Evolutionary conservation across 148 eudicot genomes (phyloP), one percentile per base, ranked within the genome.

Genomic region (Silene uniflora): DNA sequence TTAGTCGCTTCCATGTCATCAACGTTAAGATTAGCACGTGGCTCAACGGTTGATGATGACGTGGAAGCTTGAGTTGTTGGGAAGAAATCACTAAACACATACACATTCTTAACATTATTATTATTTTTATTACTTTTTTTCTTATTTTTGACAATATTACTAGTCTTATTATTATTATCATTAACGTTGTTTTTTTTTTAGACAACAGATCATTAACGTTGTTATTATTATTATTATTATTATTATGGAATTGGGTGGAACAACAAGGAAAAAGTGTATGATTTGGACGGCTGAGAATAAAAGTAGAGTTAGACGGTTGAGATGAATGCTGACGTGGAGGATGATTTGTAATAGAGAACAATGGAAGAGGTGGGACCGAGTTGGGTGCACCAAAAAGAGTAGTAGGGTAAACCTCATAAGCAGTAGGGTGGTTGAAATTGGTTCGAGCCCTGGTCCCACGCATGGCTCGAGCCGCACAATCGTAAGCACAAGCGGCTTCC

Each of bases 401-500:
- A 21, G 71, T 24, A 6, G 58, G 76, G 55, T 42, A 23, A 24
- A 25, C 42, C 1, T 19, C 68, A 63, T 63, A n/a, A 16, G 35
- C n/a, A 5, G 64, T 16, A 46, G 78, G 65, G 71, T 77, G 67
- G 2, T 72, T 9, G 55, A 92, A 92, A 59, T 92, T 92, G 27
- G 94, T 90, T 9, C 94, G 76, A 2, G 94, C 94, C 71, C 87
- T 88, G 22, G 49, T 29, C 3, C 97, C 97, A 0, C 92, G 89
- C 93, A 91, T 88, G 71, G 93, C 85, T 0, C 93, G 88, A 1
- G 97, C 97, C 27, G 97, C 97, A 27, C 77, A 81, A 81, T 91
- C 97, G 63, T 91, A 91, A 3, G 93, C 97, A 11, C 88, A 87
- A 0, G 97, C 97, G 0, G 97, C 97, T 58, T 91, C 96, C 73